phyloP scores from a whole-genome alignment of 306 rosid genomes.

The Prosopis cineraria region DNA sequence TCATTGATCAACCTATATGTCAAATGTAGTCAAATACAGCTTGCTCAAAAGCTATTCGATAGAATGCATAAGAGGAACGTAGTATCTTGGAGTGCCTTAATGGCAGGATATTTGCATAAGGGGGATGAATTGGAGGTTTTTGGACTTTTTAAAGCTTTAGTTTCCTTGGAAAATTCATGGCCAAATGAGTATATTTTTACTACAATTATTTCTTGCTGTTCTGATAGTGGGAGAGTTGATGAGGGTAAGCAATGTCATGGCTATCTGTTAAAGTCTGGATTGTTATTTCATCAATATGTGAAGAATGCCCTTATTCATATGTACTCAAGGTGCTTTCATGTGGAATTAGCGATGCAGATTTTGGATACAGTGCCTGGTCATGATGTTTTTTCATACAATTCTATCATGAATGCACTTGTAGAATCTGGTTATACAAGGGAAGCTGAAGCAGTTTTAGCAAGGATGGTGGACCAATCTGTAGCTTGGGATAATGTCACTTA shows the following conservation, averaged over 20 bases:
- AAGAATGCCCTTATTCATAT: neutral
- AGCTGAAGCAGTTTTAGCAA: slow-evolving; percentile 40
- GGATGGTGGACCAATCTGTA: slow-evolving; percentile 45
- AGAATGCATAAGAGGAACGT: slow-evolving; percentile 51
- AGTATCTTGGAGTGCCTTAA: slow-evolving; percentile 60
- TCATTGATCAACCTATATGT: slow-evolving; percentile 51
- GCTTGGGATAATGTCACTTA: slow-evolving; percentile 63
- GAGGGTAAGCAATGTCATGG: slow-evolving; percentile 1
- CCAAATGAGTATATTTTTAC: neutral
- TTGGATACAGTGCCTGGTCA: neutral
- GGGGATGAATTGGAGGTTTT: slow-evolving; percentile 30
- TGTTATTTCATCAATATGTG: neutral
- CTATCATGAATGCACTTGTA: neutral
- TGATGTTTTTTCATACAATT: neutral
- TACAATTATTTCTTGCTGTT: neutral
- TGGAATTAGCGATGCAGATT: neutral
- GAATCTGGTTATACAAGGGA: neutral
- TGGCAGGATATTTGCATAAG: slow-evolving; percentile 60
- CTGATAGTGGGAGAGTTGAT: neutral
- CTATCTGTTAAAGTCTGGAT: neutral
- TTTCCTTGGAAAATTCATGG: neutral
- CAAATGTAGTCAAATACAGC: slow-evolving; percentile 42
- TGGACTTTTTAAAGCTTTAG: neutral
- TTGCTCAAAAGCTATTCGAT: slow-evolving; percentile 57
- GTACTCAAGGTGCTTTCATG: neutral